Base-by-base conservation (phyloP, 352 stramenopile genomes). In the Pythium dissimile region DNA sequence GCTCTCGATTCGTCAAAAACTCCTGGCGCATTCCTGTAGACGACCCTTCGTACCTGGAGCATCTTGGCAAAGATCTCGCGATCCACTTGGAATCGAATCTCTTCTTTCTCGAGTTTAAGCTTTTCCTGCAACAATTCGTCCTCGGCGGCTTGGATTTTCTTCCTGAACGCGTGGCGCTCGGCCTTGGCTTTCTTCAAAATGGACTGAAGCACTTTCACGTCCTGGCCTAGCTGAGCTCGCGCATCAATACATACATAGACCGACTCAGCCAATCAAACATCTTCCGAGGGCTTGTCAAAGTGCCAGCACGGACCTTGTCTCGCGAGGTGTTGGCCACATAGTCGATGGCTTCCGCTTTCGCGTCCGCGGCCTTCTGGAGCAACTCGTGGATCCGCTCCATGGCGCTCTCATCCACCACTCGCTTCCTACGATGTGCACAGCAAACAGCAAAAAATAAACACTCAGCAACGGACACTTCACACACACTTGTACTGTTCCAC, bases 1-100 rank as follows among this genome's bases (percentile, higher is more conserved):
- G 21, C 18, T 18, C 20, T 27, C 38, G 12, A 8, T 3, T 5
- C 35, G 21, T 48, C 9, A 39, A 5, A 38, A 2, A 38, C 26
- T 38, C 23, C 3, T 12, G 32, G 9, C n/a, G 28, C 37, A 5
- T 7, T 11, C 21, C 10, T 28, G 5, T 12, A 37, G 18, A 24
- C n/a, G 18, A 9, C 46, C 21, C 41, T 56, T 41, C 31, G 10
- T 32, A 87, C 82, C 73, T 93, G 78, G 16, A 91, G 66, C 47
- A 91, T 91, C 58, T 88, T 90, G 46, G 84, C 83, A 43, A 93
- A 93, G 48, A 93, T 91, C 60, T 91, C 84, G 24, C 83, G 80
- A 46, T 93, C 84, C 6, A 91, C 77, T 66, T 91, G 80, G 59
- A 88, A 91, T 0, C 81, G 79, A 44, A 91, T 69, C 44, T 89